Base-by-base conservation (phyloP, 192 early-diverging fungal species). In the Lunasporangiospora selenospora region DNA sequence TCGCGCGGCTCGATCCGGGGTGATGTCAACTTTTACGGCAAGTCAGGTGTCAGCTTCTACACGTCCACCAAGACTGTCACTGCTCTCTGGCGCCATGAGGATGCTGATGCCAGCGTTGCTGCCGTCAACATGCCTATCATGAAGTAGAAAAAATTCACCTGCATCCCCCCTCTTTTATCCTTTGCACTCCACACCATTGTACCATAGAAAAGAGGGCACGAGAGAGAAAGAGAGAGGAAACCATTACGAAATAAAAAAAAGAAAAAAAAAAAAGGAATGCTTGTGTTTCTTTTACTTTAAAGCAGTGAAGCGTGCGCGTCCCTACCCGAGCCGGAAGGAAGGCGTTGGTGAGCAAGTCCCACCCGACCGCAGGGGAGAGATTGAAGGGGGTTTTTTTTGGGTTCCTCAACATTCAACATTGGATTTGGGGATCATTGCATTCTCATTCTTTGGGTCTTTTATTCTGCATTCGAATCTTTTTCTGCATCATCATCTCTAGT, bases 11-110 rank as follows among this genome's bases (percentile, higher is more conserved):
- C 91, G 55, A 97, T 98, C 59, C 79, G 87, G 59, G 96, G 96
- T 44, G 96, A 98, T 63, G 75, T 95, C 37, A 97, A 98, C 87
- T 98, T 98, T 65, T 98, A 92, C 58, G 88, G 91, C 29, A 85
- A 83, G 67, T 77, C 82, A 18, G 90, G 91, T 32, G 56, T 92
- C 51, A 77, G 78, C 75, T 98, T 98, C 71, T 97, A 93, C 77
- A 97, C 96, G 37, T 87, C 89, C 73, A 86, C 85, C 75, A 98
- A 98, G 88, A 96, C 96, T 6, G 85, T 98, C 49, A 98, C 95
- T 58, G 88, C 94, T 49, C 83, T 97, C 49, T 98, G 96, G 96
- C 85, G 92, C 62, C 80, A 86, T 47, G 89, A 95, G 75, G 97
- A 97, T 59, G 94, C 87, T 23, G 73, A 77, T 19, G 66, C 77